Evolutionary conservation across 2,329 filamentous ascomycete genomes (phyloP), one percentile per base, ranked within the genome.

Genomic region (Colletotrichum tamarilloi): DNA sequence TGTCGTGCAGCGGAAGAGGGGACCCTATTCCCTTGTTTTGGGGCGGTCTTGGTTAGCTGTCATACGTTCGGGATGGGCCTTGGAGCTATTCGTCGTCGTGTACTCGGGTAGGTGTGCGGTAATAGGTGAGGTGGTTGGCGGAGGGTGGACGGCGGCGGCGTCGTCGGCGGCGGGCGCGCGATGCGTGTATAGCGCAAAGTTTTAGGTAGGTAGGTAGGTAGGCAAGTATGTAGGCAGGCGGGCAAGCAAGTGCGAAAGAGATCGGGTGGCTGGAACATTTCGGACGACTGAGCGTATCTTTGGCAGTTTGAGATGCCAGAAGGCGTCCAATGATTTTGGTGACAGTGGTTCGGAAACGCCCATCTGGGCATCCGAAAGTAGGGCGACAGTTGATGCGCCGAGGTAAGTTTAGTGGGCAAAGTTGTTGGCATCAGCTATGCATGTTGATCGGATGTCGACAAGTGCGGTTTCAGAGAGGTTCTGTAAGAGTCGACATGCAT

Each of bases 31-130:
- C 67, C 59, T 55, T 73, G 30, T 67, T 52, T 60, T 59, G 55
- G 53, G 67, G 55, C 70, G 70, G 70, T 60, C 32, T 70, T 62
- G 55, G 60, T 26, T 73, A 65, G 55, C 38, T 62, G 67, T 55
- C 55, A 56, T 62, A 69, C 67, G 60, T 60, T 73, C 70, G 55
- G 66, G 70, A 73, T 69, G 60, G 70, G 70, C 60, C 55, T 73
- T 58, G 59, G n/a, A 58, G 49, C 49, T 30, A 42, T n/a, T 24
- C 53, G 28, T 62, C 14, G 42, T 53, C n/a, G 32, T 35, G 53
- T 14, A 55, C 32, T 38, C 19, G 7, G 53, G 38, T 38, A 28
- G 52, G 46, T 35, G 46, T 28, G 52, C 55, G 42, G 67, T 26
- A 55, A 22, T 38, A 26, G 16, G n/a, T 63, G 28, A 19, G 24